These are phyloP conservation scores for Avena atlantica DNA, from an alignment of 176 grass and related monocot genomes.

Conservation along the genomic window DNA sequence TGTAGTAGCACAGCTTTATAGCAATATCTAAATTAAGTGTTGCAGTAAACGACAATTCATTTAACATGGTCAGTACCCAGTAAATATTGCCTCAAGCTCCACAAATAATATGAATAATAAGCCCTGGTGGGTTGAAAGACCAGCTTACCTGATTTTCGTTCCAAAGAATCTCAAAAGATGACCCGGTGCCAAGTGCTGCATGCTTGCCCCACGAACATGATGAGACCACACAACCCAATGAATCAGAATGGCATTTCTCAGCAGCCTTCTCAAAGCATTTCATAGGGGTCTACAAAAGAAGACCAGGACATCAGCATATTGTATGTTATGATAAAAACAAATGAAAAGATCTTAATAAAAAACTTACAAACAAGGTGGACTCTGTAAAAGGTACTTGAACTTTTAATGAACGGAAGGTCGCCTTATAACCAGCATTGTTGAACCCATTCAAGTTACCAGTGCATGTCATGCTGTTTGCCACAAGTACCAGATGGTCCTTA, in stretches of 20 bases:
- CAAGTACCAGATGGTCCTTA: slow-evolving; percentile 88
- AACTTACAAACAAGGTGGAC: slow-evolving; percentile 93
- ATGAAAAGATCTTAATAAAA: slow-evolving; percentile 15
- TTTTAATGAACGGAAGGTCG: slow-evolving; percentile 89
- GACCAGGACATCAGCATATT: slow-evolving; percentile 29
- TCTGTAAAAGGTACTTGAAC: slow-evolving; percentile 98
- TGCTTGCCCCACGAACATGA: slow-evolving; percentile 94
- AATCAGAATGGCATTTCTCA: slow-evolving; percentile 91
- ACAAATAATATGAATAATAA: slow-evolving; percentile 25
- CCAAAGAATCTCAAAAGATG: slow-evolving; percentile 95
- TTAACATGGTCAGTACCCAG: not conserved
- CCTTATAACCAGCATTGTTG: slow-evolving; percentile 79
- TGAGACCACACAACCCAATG: slow-evolving; percentile 81
- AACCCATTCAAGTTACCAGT: slow-evolving; percentile 90
- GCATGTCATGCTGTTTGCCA: slow-evolving; percentile 91
- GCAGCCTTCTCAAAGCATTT: slow-evolving; percentile 96
- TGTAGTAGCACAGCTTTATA: slow-evolving; percentile 30
- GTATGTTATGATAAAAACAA: slow-evolving; percentile 39
- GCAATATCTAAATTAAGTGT: slow-evolving; percentile 23
- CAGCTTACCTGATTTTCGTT: slow-evolving; percentile 79
- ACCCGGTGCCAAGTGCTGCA: slow-evolving; percentile 81
- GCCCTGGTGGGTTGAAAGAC: slow-evolving; percentile 10
- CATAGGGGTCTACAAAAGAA: slow-evolving; percentile 87
- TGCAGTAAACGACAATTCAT: not conserved
- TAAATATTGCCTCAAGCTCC: slow-evolving; percentile 30